A percentile compares a stretch with the other conserved stretches of the same genome.
Evolutionary conservation across 73 alveolate genomes (phyloP).

Genomic region (Uronychia binucleata): DNA sequence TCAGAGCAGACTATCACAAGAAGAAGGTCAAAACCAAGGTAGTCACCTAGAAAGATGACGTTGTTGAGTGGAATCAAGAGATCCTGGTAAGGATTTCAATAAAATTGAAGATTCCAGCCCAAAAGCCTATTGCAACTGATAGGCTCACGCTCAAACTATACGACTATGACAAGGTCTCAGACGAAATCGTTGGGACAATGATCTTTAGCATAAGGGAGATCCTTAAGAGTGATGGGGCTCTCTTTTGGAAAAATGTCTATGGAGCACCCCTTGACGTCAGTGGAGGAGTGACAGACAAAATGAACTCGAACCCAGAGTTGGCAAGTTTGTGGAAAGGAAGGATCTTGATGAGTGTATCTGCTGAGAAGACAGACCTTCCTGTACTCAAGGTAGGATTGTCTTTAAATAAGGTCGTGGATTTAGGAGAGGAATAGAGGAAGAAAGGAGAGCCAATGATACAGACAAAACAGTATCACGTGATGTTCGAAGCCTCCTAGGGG

Average conservation of each 20-base stretch:
- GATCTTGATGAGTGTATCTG: constrained; percentile 63
- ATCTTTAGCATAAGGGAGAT: constrained; percentile 45
- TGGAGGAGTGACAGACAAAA: constrained; percentile 46
- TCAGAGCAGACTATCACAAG: constrained; percentile 65
- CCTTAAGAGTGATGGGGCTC: constrained; percentile 1
- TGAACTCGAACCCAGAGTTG: constrained; percentile 76
- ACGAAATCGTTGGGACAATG: constrained; percentile 70
- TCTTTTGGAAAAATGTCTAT: constrained; percentile 72
- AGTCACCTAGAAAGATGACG: constrained; percentile 60
- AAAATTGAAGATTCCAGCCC: constrained; percentile 50
- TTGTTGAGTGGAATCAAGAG: constrained; percentile 57
- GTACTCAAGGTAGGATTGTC: constrained; percentile 26
- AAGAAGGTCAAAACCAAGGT: constrained; percentile 66
- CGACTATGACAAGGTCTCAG: constrained; percentile 59
- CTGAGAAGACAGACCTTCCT: constrained; percentile 60
- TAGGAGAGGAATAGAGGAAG: neutral
- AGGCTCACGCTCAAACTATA: constrained; percentile 47
- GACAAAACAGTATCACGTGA: constrained; percentile 40
- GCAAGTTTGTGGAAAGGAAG: constrained; percentile 88
- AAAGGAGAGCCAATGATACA: neutral
- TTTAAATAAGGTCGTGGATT: constrained; percentile 2
- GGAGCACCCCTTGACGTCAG: constrained; percentile 71
- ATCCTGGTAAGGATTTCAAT: constrained; percentile 11
- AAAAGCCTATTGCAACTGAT: constrained; percentile 60
- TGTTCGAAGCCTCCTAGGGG: constrained; percentile 68